Base-by-base conservation (phyloP, 2,329 filamentous ascomycete species). In the Trichoderma sp. region DNA sequence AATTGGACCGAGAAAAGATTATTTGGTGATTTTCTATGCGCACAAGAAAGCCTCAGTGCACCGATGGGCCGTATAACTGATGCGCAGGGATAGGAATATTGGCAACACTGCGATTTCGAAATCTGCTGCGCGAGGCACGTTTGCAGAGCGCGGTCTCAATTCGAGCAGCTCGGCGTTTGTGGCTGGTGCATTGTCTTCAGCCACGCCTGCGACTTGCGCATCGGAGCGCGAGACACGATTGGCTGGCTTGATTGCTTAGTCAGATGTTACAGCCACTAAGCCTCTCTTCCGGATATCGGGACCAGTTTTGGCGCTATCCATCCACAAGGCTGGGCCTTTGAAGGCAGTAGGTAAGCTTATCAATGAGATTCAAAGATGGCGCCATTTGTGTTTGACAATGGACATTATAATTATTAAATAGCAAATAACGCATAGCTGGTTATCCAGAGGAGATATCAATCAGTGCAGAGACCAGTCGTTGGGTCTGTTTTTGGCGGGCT, bases 111-210 rank as follows among this genome's bases (percentile, higher is more conserved):
- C 43, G 47, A 34, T 30, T 64, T 57, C 26, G 59, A 70, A 70
- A 64, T 64, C 47, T 70, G 68, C 68, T 63, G 68, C 68, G 68
- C 68, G 68, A 70, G 59, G 47, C 68, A 70, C 68, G 68, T 55
- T 69, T 30, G 59, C 36, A 63, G 47, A 57, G 68, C 68, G 68
- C 68, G 68, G 59, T 64, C 32, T 53, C 32, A n/a, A 64, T 30
- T 64, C 23, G 17, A 55, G 58, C 17, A 55, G 20, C 43, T 53
- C n/a, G 34, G 39, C 26, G 30, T 30, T 20, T 64, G 68, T 70
- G 68, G 68, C 68, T 64, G 26, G 32, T 64, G 68, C 36, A 6
- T 5, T 13, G 13, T n/a, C 32, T 12, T 23, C 47, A 68, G 68
- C 68, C 68, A 63, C 68, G 7, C 43, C 3, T 11, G 6, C 11